Evolutionary conservation across 306 rosid genomes (phyloP).

Genomic region (Acacia acuminata): DNA sequence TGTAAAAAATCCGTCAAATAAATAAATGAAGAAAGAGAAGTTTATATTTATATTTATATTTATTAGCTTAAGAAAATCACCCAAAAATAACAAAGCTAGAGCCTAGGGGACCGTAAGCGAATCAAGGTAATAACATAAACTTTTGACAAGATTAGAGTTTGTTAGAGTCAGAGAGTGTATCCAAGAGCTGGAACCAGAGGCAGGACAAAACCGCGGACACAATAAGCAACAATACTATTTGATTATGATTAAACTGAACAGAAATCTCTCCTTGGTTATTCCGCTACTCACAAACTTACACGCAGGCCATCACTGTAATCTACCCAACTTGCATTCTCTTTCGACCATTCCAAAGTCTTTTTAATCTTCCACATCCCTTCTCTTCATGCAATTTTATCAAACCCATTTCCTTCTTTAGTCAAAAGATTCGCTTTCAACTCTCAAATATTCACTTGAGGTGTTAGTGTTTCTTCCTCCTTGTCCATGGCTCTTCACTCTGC

Average conservation of each 20-base stretch:
- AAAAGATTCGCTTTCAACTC: background rate
- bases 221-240: background rate
- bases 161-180: too few species aligned
- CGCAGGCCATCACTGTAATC: background rate
- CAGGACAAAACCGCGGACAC: background rate
- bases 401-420: background rate
- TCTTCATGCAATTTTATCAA: background rate
- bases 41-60: too few species aligned
- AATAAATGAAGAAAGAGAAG: background rate
- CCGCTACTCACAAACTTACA: background rate
- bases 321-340: background rate
- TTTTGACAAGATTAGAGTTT: background rate
- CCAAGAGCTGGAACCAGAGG: background rate
- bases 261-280: conserved; percentile 10
- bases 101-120: too few species aligned
- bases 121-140: too few species aligned
- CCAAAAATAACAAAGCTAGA: background rate
- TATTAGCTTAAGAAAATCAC: background rate
- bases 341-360: conserved; percentile 29
- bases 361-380: background rate
- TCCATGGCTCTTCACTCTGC: conserved; percentile 73
- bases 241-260: background rate
- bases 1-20: background rate
- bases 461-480: conserved; percentile 44
- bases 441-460: background rate